Percentiles rank a stretch among this genome's conserved stretches.
These are phyloP conservation scores for Asterionellopsis glacialis DNA, from an alignment of 108 stramenopile species.

Conservation along the genomic window DNA sequence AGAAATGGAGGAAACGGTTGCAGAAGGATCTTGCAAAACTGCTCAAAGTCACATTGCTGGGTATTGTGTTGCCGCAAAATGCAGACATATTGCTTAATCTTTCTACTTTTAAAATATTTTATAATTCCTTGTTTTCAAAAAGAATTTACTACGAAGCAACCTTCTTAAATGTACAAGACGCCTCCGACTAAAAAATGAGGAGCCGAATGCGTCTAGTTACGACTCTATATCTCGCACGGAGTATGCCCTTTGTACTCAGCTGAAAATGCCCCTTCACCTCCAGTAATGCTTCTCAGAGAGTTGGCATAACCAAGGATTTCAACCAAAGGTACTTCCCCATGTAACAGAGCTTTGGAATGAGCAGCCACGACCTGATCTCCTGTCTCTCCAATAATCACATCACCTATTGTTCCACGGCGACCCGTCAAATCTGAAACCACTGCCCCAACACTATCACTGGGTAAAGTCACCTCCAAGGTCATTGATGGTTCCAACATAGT, in stretches of 20 bases:
- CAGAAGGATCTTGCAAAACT: too few species aligned
- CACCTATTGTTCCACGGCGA: constrained; percentile 76
- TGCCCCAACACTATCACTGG: constrained; percentile 74
- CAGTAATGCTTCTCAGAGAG: constrained; percentile 74
- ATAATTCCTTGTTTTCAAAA: too few species aligned
- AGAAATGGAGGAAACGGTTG: too few species aligned
- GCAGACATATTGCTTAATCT: too few species aligned
- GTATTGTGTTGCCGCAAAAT: too few species aligned
- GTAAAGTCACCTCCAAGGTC: constrained; percentile 69
- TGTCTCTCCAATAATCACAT: constrained; percentile 59
- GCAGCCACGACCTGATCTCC: constrained; percentile 6
- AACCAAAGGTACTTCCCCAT: constrained; percentile 77
- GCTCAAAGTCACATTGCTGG: too few species aligned
- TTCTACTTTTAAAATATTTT: too few species aligned
- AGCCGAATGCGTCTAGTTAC: too few species aligned
- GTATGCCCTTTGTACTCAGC: constrained; percentile 85
- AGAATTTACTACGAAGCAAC: too few species aligned
- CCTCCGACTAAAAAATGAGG: too few species aligned
- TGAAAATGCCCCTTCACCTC: constrained; percentile 80
- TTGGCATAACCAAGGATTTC: constrained; percentile 88
- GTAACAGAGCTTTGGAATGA: constrained; percentile 58
- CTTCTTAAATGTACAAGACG: too few species aligned
- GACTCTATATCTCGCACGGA: constrained; percentile 9
- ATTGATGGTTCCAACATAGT: constrained; percentile 82
- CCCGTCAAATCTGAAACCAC: constrained; percentile 82